A percentile compares a stretch with the other conserved stretches of the same genome.
Evolutionary conservation across 306 rosid species (phyloP).

Genomic region (Nissolia schottii): DNA sequence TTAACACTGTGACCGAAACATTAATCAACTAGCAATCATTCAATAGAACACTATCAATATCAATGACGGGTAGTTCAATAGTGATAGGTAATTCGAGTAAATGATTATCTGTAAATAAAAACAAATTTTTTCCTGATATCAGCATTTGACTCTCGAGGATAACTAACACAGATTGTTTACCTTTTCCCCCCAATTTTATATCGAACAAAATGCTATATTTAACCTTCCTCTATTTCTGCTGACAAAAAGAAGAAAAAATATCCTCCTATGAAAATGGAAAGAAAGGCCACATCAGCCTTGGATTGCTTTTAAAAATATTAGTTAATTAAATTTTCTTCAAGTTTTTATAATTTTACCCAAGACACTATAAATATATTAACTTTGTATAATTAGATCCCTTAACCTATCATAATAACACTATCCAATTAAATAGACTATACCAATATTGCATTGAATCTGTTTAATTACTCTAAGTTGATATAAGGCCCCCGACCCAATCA

Average conservation of each 20-base stretch:
- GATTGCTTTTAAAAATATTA: neutral
- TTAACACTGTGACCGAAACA: neutral
- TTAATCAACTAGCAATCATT: neutral
- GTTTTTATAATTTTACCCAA: too few relatives aligned
- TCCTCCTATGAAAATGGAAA: neutral
- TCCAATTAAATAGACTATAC: too few relatives aligned
- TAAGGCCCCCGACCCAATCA: too few relatives aligned
- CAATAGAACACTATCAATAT: constrained; percentile 3
- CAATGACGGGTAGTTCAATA: neutral
- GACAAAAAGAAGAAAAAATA: too few relatives aligned
- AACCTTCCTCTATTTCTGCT: neutral
- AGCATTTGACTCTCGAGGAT: neutral
- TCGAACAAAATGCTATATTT: neutral
- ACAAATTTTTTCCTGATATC: neutral
- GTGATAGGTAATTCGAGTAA: neutral
- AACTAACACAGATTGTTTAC: too few relatives aligned
- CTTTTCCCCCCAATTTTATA: too few relatives aligned
- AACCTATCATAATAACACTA: too few relatives aligned
- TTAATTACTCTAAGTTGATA: too few relatives aligned
- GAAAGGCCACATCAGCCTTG: neutral
- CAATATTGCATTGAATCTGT: too few relatives aligned
- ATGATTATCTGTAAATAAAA: neutral
- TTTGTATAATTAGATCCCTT: too few relatives aligned
- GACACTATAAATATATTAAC: too few relatives aligned
- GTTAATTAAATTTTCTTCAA: too few relatives aligned